These are phyloP conservation scores for Eimeria praecox DNA, from an alignment of 169 alveolate genomes.

Conservation along the genomic window DNA sequence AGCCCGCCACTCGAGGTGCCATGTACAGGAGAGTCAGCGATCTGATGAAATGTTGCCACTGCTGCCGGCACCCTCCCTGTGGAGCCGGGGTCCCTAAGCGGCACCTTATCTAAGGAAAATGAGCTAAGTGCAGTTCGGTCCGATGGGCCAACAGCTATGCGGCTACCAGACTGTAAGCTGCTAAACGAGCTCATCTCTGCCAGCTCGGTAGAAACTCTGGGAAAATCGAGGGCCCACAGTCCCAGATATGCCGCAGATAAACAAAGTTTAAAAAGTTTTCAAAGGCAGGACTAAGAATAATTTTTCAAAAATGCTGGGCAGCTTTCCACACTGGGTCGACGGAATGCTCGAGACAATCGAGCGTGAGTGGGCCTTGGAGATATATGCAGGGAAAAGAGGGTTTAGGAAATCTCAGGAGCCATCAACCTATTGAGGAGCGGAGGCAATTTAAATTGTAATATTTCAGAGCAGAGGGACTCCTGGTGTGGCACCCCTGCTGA, in stretches of 20 bases:
- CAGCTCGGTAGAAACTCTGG: not conserved
- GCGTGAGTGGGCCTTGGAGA: slow-evolving; percentile 2
- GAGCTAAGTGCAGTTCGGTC: not conserved
- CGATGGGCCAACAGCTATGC: slow-evolving; percentile 2
- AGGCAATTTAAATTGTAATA: not conserved
- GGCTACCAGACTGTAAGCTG: not conserved
- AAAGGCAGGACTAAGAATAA: not conserved
- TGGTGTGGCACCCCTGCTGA: not conserved
- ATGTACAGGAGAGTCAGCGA: slow-evolving; percentile 4
- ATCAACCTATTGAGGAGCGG: not conserved
- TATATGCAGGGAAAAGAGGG: not conserved
- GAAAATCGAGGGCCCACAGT: not conserved
- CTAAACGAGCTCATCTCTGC: slow-evolving; percentile 36
- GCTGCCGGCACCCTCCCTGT: slow-evolving; percentile 15
- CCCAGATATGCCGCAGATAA: not conserved
- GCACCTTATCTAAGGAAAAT: not conserved
- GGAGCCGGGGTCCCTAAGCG: not conserved
- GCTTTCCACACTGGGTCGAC: slow-evolving; percentile 9
- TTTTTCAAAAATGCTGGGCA: not conserved
- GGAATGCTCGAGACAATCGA: slow-evolving; percentile 41
- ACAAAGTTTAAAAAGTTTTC: not conserved
- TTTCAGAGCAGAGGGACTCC: slow-evolving; percentile 7
- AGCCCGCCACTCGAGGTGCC: slow-evolving; percentile 23
- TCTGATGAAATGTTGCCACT: not conserved
- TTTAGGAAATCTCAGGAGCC: not conserved